Evolutionary conservation across 257 asterid species (phyloP), one percentile per base, ranked within the genome.

Genomic region (Mentha longifolia): DNA sequence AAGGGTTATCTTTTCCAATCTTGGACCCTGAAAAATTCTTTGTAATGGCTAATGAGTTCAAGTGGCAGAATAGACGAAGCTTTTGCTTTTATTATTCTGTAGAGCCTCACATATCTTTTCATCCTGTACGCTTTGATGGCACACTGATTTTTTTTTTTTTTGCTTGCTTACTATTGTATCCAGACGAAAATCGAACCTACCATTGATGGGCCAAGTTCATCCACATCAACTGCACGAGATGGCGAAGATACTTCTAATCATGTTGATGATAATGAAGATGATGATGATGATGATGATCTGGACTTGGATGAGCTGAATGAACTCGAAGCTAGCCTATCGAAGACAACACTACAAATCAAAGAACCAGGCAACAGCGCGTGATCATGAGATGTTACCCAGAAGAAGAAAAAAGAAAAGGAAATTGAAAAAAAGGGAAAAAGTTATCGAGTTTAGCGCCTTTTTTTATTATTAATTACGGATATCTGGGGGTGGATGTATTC

Each of bases 281-380:
- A 19, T 14, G 83, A 83, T 1, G 95, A 87, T 0, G 91, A 92
- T 0, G 96, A 89, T 14, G 98, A 90, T 81, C 83, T 92, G 45
- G 98, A 92, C 79, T 60, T 90, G 78, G 98, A 92, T 15, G 98
- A 92, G 85, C 79, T 92, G 72, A 80, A 88, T 64, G 98, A 92
- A 79, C 85, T 92, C 68, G 98, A 92, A 81, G 98, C 97, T 70
- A 92, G 90, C 85, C 83, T 92, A 9, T 85, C 96, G 8, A 85
- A 75, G 77, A 86, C 95, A 25, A 68, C 98, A 17, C 79, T 92
- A 71, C 89, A 84, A 74, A 92, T 90, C 84, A 84, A 85, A 30
- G 83, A 85, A 76, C 63, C 80, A n/a, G 78, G 73, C 35, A 58
- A 58, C 76, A 15, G 52, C 42, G 67, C 67, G 49, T 80, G 82